phyloP scores from a whole-genome alignment of 148 eudicot species.

The Diospyros lotus region DNA sequence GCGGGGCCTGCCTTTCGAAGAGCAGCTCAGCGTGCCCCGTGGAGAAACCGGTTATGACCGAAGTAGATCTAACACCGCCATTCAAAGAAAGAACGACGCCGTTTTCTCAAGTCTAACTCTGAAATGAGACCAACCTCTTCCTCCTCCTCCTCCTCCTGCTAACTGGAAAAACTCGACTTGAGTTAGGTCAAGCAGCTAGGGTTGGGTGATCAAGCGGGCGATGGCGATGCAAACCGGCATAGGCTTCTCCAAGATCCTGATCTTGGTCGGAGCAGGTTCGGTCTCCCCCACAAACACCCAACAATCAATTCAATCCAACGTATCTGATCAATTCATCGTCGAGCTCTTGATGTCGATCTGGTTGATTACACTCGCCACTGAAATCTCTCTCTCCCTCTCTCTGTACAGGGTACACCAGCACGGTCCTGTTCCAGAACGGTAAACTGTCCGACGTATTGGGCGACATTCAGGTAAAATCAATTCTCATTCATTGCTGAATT shows the following conservation, averaged over 20 bases:
- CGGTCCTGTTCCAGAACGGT: conserved; percentile 61
- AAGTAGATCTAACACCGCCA: neutral
- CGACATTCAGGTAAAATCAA: conserved; percentile 64
- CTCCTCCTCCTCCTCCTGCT: neutral
- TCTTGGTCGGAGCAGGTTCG: conserved; percentile 56
- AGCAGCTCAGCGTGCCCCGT: too few relatives aligned
- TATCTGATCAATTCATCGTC: neutral
- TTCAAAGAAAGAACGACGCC: neutral
- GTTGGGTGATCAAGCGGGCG: conserved; percentile 4
- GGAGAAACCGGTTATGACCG: too few relatives aligned
- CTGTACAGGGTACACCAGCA: conserved; percentile 67
- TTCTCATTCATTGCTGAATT: too few relatives aligned
- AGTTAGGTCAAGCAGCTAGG: neutral
- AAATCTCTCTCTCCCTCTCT: conserved; percentile 1
- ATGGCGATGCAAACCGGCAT: conserved; percentile 73
- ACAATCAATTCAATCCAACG: neutral
- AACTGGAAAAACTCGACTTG: neutral
- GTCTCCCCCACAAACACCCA: neutral
- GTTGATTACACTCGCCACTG: neutral
- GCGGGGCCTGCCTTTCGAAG: too few relatives aligned
- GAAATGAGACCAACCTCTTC: too few relatives aligned
- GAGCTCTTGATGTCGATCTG: neutral
- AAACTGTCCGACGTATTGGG: conserved; percentile 73
- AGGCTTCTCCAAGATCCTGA: conserved; percentile 57
- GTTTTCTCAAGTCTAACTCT: neutral